These are phyloP conservation scores for Candolleomyces aberdarensis DNA, from an alignment of 768 basidiomycete species.

Conservation along the genomic window DNA sequence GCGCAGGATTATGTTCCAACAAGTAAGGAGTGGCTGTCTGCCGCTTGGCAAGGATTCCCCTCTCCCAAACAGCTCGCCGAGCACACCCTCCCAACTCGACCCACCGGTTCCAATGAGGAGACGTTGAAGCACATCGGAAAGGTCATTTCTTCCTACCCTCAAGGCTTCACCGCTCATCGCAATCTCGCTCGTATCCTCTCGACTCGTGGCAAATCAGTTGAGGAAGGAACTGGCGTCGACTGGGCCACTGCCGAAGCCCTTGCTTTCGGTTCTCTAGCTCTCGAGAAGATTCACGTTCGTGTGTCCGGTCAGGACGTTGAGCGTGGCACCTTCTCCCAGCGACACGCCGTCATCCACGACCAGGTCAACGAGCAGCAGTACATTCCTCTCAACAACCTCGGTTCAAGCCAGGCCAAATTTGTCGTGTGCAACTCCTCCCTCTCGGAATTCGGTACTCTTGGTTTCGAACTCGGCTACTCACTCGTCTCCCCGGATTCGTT, in stretches of 20 bases:
- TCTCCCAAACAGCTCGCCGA: conserved; percentile 95
- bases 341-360: conserved; percentile 96
- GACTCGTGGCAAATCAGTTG: conserved; percentile 84
- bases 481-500: conserved; percentile 91
- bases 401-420: conserved; percentile 85
- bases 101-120: conserved; percentile 77
- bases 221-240: conserved; percentile 90
- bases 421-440: conserved; percentile 96
- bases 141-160: conserved; percentile 81
- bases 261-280: conserved; percentile 89
- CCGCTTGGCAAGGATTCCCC: conserved; percentile 98
- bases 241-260: conserved; percentile 99
- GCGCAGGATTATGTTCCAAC: conserved; percentile 95
- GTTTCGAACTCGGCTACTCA: conserved; percentile 98
- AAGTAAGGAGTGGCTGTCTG: conserved; percentile 95
- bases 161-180: conserved; percentile 82
- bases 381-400: conserved; percentile 85
- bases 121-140: conserved; percentile 83
- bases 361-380: conserved; percentile 91
- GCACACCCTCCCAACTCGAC: conserved; percentile 83
- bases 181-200: conserved; percentile 92
- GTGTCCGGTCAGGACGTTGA: conserved; percentile 98
- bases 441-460: conserved; percentile 92
- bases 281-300: conserved; percentile 93
- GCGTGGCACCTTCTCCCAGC: conserved; percentile 97